phyloP scores from a whole-genome alignment of 164 flowering plant genomes.

The Santalum album region DNA sequence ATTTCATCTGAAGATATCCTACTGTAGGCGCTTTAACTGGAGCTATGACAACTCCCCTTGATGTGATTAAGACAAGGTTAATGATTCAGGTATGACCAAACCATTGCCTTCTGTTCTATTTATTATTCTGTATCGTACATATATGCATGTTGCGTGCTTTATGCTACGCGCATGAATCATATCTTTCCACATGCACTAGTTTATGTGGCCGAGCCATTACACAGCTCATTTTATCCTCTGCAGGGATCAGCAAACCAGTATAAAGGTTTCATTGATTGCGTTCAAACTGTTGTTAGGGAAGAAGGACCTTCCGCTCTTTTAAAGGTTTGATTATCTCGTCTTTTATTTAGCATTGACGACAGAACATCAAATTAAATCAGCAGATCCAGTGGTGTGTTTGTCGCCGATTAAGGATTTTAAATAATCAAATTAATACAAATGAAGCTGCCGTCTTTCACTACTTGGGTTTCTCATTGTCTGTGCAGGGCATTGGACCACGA shows the following conservation, averaged over 20 bases:
- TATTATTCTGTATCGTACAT: neutral
- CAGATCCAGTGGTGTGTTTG: too few relatives aligned
- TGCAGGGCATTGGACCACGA: constrained; percentile 2
- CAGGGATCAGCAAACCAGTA: constrained; percentile 34
- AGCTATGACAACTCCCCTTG: constrained; percentile 95
- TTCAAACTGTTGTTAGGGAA: constrained; percentile 24
- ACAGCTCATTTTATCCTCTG: neutral
- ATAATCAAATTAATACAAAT: too few relatives aligned
- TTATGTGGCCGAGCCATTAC: neutral
- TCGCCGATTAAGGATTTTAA: too few relatives aligned
- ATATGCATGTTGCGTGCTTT: too few relatives aligned
- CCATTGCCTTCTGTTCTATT: neutral
- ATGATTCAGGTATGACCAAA: constrained; percentile 73
- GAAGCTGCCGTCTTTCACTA: too few relatives aligned
- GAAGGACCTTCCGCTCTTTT: constrained; percentile 31
- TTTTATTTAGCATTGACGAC: neutral
- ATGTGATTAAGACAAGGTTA: constrained; percentile 89
- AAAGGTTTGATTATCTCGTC: constrained; percentile 15
- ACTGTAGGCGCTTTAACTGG: constrained; percentile 81
- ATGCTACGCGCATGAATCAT: too few relatives aligned
- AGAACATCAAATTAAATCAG: too few relatives aligned
- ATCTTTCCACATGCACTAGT: too few relatives aligned
- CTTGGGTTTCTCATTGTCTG: neutral
- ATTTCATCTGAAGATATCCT: neutral
- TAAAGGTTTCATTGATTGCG: constrained; percentile 29